Evolutionary conservation across 257 asterid genomes (phyloP).

Genomic region (Leptodermis oblonga): DNA sequence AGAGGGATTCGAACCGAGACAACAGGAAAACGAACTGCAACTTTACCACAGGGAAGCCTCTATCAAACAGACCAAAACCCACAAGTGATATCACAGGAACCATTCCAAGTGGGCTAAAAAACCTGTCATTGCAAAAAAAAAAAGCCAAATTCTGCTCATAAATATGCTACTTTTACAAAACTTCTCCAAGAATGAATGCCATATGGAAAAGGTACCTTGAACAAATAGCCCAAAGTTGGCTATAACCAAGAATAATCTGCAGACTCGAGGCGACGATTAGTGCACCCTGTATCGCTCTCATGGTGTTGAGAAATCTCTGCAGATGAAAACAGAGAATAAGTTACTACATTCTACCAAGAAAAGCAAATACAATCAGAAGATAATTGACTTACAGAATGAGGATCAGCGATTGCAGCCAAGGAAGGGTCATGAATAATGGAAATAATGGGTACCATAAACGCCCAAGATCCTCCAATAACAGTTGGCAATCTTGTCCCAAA

Average conservation of each 20-base stretch:
- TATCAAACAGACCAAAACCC: slow-evolving; percentile 86
- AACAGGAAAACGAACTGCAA: slow-evolving; percentile 6
- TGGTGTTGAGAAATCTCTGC: slow-evolving; percentile 74
- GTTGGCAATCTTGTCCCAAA: slow-evolving; percentile 93
- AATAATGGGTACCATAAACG: slow-evolving; percentile 82
- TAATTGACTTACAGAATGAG: slow-evolving; percentile 53
- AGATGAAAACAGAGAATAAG: slow-evolving; percentile 14
- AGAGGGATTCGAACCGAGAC: background rate
- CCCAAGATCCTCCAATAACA: slow-evolving; percentile 97
- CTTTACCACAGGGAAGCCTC: slow-evolving; percentile 89
- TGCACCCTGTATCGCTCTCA: slow-evolving; percentile 95
- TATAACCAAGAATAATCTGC: slow-evolving; percentile 88
- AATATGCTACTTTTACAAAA: background rate
- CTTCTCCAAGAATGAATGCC: background rate
- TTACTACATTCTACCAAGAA: background rate
- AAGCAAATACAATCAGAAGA: background rate
- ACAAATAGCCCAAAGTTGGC: slow-evolving; percentile 98
- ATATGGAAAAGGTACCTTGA: slow-evolving; percentile 50
- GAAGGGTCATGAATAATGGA: slow-evolving; percentile 88
- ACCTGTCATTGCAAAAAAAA: slow-evolving; percentile 39
- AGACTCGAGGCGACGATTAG: slow-evolving; percentile 91
- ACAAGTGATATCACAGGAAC: slow-evolving; percentile 86
- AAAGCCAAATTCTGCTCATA: background rate
- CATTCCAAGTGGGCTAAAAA: slow-evolving; percentile 98
- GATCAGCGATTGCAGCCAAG: slow-evolving; percentile 60